A percentile compares a stretch with the other conserved stretches of the same genome.
These are phyloP conservation scores for Martensiomyces pterosporus DNA, from an alignment of 192 early-diverging fungal genomes.

Conservation along the genomic window DNA sequence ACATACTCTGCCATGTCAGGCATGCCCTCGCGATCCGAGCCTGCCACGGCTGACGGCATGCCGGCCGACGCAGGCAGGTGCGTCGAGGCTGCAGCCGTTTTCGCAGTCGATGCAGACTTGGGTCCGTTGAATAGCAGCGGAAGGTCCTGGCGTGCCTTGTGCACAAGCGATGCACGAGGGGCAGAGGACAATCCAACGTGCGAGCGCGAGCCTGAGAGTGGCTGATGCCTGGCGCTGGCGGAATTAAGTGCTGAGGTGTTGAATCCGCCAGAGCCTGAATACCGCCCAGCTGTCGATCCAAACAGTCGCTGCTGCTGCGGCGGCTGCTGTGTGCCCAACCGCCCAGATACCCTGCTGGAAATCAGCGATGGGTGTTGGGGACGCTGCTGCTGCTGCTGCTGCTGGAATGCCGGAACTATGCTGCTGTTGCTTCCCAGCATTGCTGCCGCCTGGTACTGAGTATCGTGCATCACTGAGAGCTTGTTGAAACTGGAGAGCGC, in stretches of 20 bases:
- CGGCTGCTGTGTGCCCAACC: neutral
- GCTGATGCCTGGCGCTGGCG: neutral
- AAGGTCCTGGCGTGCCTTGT: conserved; percentile 10
- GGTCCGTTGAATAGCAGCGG: conserved; percentile 1
- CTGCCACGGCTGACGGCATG: no score
- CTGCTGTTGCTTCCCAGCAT: conserved; percentile 3
- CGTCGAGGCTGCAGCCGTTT: neutral
- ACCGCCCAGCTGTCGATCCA: conserved; percentile 1
- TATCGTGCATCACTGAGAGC: neutral
- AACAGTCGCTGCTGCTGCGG: conserved; percentile 1
- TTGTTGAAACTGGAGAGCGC: conserved; percentile 2
- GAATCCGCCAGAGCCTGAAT: conserved; percentile 2
- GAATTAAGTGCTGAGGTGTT: neutral
- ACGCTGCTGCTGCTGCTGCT: conserved; percentile 10
- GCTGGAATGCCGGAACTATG: conserved; percentile 3
- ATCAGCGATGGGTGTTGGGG: neutral
- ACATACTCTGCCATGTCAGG: conserved; percentile 14
- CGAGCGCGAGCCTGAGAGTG: conserved; percentile 5
- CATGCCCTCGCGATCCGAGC: neutral
- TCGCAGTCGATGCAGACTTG: conserved; percentile 1
- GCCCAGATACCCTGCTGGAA: neutral
- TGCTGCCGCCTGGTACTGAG: conserved; percentile 3
- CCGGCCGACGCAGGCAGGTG: no score
- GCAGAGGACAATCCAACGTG: conserved; percentile 10
- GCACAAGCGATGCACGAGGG: conserved; percentile 11